phyloP scores from a whole-genome alignment of 179 eudicot genomes.

The Silene vulgaris region DNA sequence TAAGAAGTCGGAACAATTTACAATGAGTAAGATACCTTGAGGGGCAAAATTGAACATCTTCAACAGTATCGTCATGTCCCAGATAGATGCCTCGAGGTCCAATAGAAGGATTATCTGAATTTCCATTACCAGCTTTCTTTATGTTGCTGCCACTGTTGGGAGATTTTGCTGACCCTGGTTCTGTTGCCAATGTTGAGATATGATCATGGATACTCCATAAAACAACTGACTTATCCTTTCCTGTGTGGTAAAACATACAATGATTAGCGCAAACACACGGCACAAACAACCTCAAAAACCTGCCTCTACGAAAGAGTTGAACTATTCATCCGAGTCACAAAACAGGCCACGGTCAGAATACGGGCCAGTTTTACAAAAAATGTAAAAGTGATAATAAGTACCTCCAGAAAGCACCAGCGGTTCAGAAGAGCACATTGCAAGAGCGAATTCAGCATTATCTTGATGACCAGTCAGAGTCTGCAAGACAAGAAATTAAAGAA shows the following conservation, averaged over 20 bases:
- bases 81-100: slow-evolving; percentile 70
- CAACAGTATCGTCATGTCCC: slow-evolving; percentile 91
- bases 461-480: slow-evolving; percentile 84
- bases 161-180: slow-evolving; percentile 49
- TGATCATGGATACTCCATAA: slow-evolving; percentile 96
- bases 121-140: slow-evolving; percentile 35
- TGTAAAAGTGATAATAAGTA: slow-evolving; percentile 10
- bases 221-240: slow-evolving; percentile 84
- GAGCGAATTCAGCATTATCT: slow-evolving; percentile 89
- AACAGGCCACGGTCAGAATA: too few species aligned
- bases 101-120: slow-evolving; percentile 46
- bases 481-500: slow-evolving; percentile 18
- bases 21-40: slow-evolving; percentile 48
- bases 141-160: slow-evolving; percentile 46
- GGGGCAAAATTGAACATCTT: slow-evolving; percentile 96
- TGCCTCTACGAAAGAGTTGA: background rate
- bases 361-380: too few species aligned
- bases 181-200: slow-evolving; percentile 63
- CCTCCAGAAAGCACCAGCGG: slow-evolving; percentile 96
- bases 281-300: background rate
- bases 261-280: slow-evolving; percentile 10
- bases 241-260: slow-evolving; percentile 34
- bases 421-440: slow-evolving; percentile 78
- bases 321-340: background rate
- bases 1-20: background rate